These are phyloP conservation scores for Breviolum minutum DNA, from an alignment of 73 alveolate species.

Conservation along the genomic window DNA sequence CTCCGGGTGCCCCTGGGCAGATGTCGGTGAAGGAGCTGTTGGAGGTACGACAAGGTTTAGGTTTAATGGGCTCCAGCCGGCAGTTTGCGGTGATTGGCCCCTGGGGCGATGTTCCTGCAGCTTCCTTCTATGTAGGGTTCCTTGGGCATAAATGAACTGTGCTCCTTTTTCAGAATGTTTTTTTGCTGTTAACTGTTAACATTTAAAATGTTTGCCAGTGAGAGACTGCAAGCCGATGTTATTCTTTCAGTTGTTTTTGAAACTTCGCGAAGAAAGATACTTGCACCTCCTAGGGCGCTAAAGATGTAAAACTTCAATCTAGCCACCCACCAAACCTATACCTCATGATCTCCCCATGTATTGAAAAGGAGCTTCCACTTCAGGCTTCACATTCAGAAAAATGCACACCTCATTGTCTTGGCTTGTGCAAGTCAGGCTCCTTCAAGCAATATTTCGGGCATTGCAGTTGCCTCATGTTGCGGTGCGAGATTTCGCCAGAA, in stretches of 20 bases:
- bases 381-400: too few relatives aligned
- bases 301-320: too few relatives aligned
- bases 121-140: background rate
- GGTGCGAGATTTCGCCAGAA: constrained; percentile 44
- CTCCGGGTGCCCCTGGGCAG: constrained; percentile 95
- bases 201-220: too few relatives aligned
- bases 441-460: background rate
- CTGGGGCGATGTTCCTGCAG: constrained; percentile 17
- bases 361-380: too few relatives aligned
- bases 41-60: constrained; percentile 10
- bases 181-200: background rate
- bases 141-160: background rate
- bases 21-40: constrained; percentile 64
- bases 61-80: constrained; percentile 40
- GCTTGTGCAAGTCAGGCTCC: background rate
- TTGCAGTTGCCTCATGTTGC: constrained; percentile 51
- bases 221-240: background rate
- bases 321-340: too few relatives aligned
- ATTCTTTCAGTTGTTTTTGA: background rate
- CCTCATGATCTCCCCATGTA: too few relatives aligned
- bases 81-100: constrained; percentile 69
- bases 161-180: background rate
- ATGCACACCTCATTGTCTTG: too few relatives aligned
- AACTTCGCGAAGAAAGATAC: background rate
- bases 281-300: too few relatives aligned